A percentile compares a stretch with the other conserved stretches of the same genome.
phyloP scores from a whole-genome alignment of 1,284 basidiomycete genomes.

The Apiotrichum laibachii region DNA sequence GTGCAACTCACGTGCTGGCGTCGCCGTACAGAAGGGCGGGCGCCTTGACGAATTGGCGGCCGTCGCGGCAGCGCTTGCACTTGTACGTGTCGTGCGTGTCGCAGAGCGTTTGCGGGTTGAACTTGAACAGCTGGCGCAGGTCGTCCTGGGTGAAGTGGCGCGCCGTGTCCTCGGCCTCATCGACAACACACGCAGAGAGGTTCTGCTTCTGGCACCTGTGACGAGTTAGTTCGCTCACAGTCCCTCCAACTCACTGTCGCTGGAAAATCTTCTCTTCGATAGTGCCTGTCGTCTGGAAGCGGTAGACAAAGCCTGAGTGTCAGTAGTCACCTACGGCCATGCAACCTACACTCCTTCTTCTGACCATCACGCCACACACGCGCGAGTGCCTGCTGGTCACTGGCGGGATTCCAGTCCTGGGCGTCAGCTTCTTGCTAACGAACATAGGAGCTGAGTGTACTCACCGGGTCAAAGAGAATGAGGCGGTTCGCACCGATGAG shows the following conservation, averaged over 20 bases:
- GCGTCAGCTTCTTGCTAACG: slow-evolving; percentile 1
- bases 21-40: slow-evolving; percentile 91
- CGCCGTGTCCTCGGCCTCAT: slow-evolving; percentile 93
- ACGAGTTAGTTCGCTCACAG: slow-evolving; percentile 19
- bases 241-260: slow-evolving; percentile 58
- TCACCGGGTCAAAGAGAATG: slow-evolving; percentile 93
- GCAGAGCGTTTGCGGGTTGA: slow-evolving; percentile 81
- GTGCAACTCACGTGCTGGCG: slow-evolving; percentile 90
- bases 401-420: slow-evolving; percentile 95
- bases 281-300: slow-evolving; percentile 94
- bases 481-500: slow-evolving; percentile 95
- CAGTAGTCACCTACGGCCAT: neutral
- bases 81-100: slow-evolving; percentile 99
- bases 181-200: slow-evolving; percentile 93
- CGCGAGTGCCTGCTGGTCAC: slow-evolving; percentile 96
- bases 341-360: slow-evolving; percentile 88
- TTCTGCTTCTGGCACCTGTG: slow-evolving; percentile 83
- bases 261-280: slow-evolving; percentile 99
- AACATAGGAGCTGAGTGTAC: slow-evolving; percentile 21
- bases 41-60: slow-evolving; percentile 78
- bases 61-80: slow-evolving; percentile 89
- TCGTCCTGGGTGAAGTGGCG: slow-evolving; percentile 91
- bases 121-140: slow-evolving; percentile 85
- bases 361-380: slow-evolving; percentile 99
- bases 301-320: slow-evolving; percentile 83